These are phyloP conservation scores for Trichoderma polysporum DNA, from an alignment of 2,329 filamentous ascomycete genomes.

Conservation along the genomic window DNA sequence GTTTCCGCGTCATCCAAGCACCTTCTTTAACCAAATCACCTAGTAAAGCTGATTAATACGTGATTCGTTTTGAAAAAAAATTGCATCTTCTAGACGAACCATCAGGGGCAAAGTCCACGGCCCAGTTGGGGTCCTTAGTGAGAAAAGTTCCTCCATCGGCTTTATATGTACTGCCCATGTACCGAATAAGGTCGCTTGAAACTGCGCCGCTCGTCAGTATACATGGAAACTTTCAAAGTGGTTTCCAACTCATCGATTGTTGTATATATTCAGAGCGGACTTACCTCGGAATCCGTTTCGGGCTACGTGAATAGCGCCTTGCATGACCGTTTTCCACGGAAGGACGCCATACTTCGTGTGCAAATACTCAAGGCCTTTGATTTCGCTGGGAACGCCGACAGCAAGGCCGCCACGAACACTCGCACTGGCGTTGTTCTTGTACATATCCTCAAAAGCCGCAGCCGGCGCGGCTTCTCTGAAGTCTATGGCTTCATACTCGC, in stretches of 20 bases:
- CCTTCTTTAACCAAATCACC: conserved; percentile 67
- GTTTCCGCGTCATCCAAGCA: conserved; percentile 75
- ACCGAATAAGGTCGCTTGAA: conserved; percentile 69
- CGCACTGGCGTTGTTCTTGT: conserved; percentile 62
- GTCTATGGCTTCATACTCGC: conserved; percentile 83
- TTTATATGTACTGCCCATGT: conserved; percentile 59
- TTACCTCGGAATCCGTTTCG: conserved; percentile 64
- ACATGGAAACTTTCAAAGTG: background rate
- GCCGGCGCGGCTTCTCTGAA: conserved; percentile 87
- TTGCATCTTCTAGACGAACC: conserved; percentile 39
- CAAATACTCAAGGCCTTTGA: conserved; percentile 76
- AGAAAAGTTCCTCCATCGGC: conserved; percentile 58
- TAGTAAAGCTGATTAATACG: conserved; percentile 24
- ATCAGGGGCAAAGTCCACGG: conserved; percentile 83
- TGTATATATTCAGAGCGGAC: background rate
- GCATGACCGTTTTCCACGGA: conserved; percentile 69
- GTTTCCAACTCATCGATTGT: background rate
- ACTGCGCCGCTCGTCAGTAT: conserved; percentile 42
- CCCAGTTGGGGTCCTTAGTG: conserved; percentile 73
- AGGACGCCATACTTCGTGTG: conserved; percentile 71
- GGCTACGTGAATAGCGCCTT: conserved; percentile 73
- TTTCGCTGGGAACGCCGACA: conserved; percentile 68
- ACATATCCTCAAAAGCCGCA: conserved; percentile 83
- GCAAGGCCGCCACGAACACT: conserved; percentile 74
- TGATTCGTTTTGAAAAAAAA: background rate